phyloP scores from a whole-genome alignment of 345 rosid genomes.

The Psidium guajava region DNA sequence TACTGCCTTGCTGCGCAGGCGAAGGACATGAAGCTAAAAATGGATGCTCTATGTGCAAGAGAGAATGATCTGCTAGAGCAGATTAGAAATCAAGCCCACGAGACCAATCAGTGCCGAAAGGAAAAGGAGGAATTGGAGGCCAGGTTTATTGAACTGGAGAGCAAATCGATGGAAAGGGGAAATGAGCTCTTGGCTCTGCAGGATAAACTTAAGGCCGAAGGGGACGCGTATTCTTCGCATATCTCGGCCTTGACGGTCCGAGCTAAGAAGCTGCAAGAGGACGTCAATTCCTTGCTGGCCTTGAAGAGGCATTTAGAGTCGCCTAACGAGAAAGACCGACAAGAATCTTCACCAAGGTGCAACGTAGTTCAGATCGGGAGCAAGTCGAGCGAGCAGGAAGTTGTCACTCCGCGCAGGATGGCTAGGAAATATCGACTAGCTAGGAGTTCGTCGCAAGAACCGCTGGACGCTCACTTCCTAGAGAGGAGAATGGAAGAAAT shows the following conservation, averaged over 20 bases:
- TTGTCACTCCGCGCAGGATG: neutral
- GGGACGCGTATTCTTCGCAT: slow-evolving; percentile 9
- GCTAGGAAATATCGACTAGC: neutral
- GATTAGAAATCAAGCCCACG: slow-evolving; percentile 9
- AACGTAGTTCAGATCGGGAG: slow-evolving; percentile 19
- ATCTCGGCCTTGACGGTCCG: slow-evolving; percentile 7
- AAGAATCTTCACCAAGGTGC: slow-evolving; percentile 7
- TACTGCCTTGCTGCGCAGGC: slow-evolving; percentile 13
- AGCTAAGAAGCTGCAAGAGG: slow-evolving; percentile 12
- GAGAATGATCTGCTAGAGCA: slow-evolving; percentile 27
- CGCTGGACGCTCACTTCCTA: slow-evolving; percentile 12
- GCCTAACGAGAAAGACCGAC: slow-evolving; percentile 8
- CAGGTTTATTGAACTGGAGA: slow-evolving; percentile 27
- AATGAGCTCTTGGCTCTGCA: slow-evolving; percentile 8
- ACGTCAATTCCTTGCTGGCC: slow-evolving; percentile 20
- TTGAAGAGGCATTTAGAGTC: slow-evolving; percentile 17
- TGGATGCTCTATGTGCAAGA: slow-evolving; percentile 7
- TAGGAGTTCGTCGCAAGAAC: neutral
- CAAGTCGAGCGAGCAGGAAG: neutral
- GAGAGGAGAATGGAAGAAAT: slow-evolving; percentile 63
- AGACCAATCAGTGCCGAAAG: slow-evolving; percentile 24
- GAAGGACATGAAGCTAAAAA: slow-evolving; percentile 18
- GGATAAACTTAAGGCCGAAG: slow-evolving; percentile 1
- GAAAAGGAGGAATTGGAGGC: slow-evolving; percentile 27
- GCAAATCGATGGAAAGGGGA: slow-evolving; percentile 1